Conservation (phyloP, 495 filamentous ascomycete species). For the Hyphodiscus hymeniophilus region DNA sequence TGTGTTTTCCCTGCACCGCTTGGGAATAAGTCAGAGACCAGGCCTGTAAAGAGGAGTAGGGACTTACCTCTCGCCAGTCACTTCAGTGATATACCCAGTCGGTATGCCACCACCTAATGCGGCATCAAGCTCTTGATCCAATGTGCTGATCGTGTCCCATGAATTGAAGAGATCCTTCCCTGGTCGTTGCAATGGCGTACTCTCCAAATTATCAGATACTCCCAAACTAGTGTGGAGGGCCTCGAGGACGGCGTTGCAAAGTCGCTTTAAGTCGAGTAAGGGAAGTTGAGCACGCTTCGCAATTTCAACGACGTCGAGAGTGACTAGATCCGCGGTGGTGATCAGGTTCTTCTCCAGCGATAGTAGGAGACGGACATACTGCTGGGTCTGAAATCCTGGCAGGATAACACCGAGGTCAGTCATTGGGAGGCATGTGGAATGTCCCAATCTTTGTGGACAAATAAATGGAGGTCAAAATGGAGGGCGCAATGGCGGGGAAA, state of each 20-base stretch:
- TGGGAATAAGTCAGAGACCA: background rate
- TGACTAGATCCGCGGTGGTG: slow-evolving; percentile 78
- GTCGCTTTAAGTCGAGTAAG: slow-evolving; percentile 64
- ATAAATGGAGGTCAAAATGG: too few relatives aligned
- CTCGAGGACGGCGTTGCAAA: slow-evolving; percentile 53
- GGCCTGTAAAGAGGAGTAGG: background rate
- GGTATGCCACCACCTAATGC: slow-evolving; percentile 81
- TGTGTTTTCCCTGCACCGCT: slow-evolving; percentile 95
- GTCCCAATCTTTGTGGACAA: too few relatives aligned
- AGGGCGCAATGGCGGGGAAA: too few relatives aligned
- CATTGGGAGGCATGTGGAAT: slow-evolving; percentile 40
- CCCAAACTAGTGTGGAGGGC: slow-evolving; percentile 60
- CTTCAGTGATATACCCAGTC: slow-evolving; percentile 74
- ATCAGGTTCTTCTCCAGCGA: slow-evolving; percentile 67
- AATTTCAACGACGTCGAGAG: slow-evolving; percentile 73
- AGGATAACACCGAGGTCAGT: slow-evolving; percentile 83
- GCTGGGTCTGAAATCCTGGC: slow-evolving; percentile 63
- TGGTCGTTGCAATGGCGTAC: slow-evolving; percentile 23
- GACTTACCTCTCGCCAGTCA: slow-evolving; percentile 78
- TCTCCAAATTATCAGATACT: slow-evolving; percentile 16
- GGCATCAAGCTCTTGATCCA: slow-evolving; percentile 65
- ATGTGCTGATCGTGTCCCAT: slow-evolving; percentile 66
- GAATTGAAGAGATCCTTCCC: slow-evolving; percentile 30
- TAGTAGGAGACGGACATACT: slow-evolving; percentile 66
- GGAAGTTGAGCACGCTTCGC: slow-evolving; percentile 81